Base-by-base conservation (phyloP, 495 filamentous ascomycete species). In the Alectoria sarmentosa region DNA sequence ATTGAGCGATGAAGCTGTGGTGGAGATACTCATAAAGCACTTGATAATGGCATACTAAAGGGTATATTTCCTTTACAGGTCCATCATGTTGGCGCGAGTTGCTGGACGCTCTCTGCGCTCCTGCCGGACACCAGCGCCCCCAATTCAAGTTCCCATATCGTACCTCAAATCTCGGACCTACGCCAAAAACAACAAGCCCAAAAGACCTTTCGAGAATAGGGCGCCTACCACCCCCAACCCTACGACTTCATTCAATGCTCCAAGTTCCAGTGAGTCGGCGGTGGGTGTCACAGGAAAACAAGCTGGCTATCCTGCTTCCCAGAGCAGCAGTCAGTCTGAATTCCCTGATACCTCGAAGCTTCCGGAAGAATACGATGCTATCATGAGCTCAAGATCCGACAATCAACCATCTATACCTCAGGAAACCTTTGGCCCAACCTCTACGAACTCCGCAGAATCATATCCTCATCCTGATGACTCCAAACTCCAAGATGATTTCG, bases 131-230 rank as follows among this genome's bases (percentile, higher is more conserved):
- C 34, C 54, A 28, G 48, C 17, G 23, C 52, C 60, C 36, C 14
- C 52, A 21, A 23, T 67, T 9, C 49, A 38, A 66, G 74, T 74
- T 59, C 58, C 65, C 58, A 21, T 65, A 44, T 63, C 15, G 21
- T 65, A 69, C 48, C 70, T 74, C 46, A 73, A 76, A 66, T 69
- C 76, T 49, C 78, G 79, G 58, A 76, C 68, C 62, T 83, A 82
- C 69, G 79, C 79, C 58, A 80, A 82, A 68, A 73, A 71, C 60
- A 74, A 71, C 65, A 80, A 77, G 67, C 75, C 77, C 38, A 79
- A 77, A 65, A 68, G 77, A 61, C 75, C 78, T 1, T 66, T 65
- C 65, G 69, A 74, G 30, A 81, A 79, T 66, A 76, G 76, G 59
- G 74, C 78, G 58, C 79, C 80, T 41, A 56, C 69, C 21, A 61